Conservation (phyloP, 257 asterid species). For the Penstemon davidsonii region DNA sequence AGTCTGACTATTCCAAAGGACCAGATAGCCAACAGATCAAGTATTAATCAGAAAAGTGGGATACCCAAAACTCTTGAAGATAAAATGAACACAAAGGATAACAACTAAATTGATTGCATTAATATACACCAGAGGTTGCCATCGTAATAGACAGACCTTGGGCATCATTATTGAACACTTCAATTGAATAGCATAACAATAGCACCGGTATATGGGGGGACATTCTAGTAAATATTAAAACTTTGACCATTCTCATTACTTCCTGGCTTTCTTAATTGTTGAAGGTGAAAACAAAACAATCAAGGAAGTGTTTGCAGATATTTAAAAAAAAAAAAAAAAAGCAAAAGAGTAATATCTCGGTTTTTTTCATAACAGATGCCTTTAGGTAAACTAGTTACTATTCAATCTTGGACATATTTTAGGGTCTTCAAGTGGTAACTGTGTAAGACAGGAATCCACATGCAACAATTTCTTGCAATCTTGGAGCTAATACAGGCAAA, state of each 20-base stretch:
- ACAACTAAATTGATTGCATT: too few species aligned
- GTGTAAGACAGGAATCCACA: too few species aligned
- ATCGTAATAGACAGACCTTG: neutral
- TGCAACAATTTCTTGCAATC: too few species aligned
- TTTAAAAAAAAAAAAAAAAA: neutral
- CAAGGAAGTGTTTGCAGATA: neutral
- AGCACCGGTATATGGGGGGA: neutral
- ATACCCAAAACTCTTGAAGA: conserved; percentile 14
- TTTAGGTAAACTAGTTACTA: neutral
- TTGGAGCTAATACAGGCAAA: too few species aligned
- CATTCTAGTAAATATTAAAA: neutral
- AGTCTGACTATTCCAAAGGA: neutral
- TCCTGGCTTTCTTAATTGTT: neutral
- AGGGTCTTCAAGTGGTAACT: neutral
- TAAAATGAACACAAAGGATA: too few species aligned
- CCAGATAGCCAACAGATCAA: neutral
- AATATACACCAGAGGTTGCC: too few species aligned
- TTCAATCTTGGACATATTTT: neutral
- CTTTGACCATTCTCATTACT: neutral
- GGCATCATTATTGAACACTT: neutral
- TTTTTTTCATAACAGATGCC: neutral
- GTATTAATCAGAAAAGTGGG: neutral
- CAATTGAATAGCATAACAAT: neutral
- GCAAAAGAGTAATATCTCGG: neutral
- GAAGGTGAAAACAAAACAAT: neutral